A percentile compares a stretch with the other conserved stretches of the same genome.
Conservation (phyloP, 176 grass and related monocot species). For the Aechmea fasciata region DNA sequence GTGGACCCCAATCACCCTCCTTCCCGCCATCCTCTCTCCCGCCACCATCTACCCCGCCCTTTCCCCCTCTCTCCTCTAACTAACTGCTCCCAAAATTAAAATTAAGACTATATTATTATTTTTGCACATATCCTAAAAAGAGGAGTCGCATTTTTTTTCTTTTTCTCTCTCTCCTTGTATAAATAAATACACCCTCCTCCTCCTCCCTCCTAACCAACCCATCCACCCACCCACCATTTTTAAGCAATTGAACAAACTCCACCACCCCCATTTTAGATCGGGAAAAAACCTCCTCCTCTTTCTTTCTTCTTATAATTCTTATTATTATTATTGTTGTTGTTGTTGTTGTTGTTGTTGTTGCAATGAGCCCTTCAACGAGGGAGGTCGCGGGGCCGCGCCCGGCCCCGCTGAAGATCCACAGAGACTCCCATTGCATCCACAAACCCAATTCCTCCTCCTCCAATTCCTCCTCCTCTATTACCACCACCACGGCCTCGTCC, state of each 20-base stretch:
- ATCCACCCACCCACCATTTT: too few relatives aligned
- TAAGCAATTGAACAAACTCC: not conserved
- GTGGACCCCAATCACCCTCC: not conserved
- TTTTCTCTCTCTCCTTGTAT: too few relatives aligned
- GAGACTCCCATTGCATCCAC: slow-evolving; percentile 38
- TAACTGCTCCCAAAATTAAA: not conserved
- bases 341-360: not conserved
- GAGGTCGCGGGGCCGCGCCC: slow-evolving; percentile 4
- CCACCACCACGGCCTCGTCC: slow-evolving; percentile 29
- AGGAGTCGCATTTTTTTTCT: too few relatives aligned
- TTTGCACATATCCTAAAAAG: too few relatives aligned
- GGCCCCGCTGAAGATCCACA: slow-evolving; percentile 30
- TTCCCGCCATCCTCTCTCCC: not conserved
- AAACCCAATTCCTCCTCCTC: slow-evolving; percentile 16
- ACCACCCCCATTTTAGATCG: not conserved
- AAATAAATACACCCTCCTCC: too few relatives aligned
- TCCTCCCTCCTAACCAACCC: too few relatives aligned
- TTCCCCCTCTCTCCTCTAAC: not conserved
- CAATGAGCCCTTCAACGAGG: slow-evolving; percentile 38
- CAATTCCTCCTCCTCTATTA: slow-evolving; percentile 16
- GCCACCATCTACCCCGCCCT: not conserved
- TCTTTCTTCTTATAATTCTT: too few relatives aligned
- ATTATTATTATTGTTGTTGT: too few relatives aligned
- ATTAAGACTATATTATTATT: too few relatives aligned
- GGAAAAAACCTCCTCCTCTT: not conserved